Percentiles rank a stretch among this genome's conserved stretches.
phyloP scores from a whole-genome alignment of 306 rosid genomes.

The Quercus parvula region DNA sequence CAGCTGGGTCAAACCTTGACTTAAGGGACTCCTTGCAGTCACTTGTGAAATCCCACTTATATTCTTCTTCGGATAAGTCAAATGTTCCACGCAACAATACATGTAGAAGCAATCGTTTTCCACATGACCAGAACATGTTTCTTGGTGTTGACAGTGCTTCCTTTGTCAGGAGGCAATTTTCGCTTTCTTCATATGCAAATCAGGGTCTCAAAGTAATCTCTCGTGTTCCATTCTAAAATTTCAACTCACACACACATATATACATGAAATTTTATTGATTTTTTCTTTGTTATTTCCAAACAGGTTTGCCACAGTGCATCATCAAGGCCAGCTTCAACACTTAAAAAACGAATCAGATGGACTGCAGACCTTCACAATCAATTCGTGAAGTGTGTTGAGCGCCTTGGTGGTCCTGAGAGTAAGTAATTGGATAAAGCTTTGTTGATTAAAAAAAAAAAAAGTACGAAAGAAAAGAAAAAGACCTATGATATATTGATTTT shows the following conservation, averaged over 20 bases:
- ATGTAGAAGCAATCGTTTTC: too few relatives aligned
- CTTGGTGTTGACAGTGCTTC: not conserved
- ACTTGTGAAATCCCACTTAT: constrained; percentile 30
- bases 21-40: constrained; percentile 25
- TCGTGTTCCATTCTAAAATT: not conserved
- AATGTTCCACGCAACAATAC: not conserved
- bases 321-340: constrained; percentile 10
- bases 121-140: too few relatives aligned
- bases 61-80: constrained; percentile 24
- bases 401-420: constrained; percentile 46
- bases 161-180: not conserved
- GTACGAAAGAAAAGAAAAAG: not conserved
- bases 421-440: constrained; percentile 16
- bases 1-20: constrained; percentile 12
- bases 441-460: not conserved
- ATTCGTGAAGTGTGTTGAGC: constrained; percentile 33
- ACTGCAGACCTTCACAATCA: constrained; percentile 36
- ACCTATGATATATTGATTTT: not conserved
- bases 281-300: not conserved
- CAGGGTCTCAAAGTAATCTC: not conserved
- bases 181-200: not conserved
- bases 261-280: not conserved
- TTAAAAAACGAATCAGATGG: constrained; percentile 46
- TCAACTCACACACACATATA: too few relatives aligned
- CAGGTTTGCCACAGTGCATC: constrained; percentile 15